Percentiles rank a stretch among this genome's conserved stretches.
These are phyloP conservation scores for Pseudisothecium myosuroides DNA, from an alignment of 225 moss, liverwort and hornwort genomes.

Conservation along the genomic window DNA sequence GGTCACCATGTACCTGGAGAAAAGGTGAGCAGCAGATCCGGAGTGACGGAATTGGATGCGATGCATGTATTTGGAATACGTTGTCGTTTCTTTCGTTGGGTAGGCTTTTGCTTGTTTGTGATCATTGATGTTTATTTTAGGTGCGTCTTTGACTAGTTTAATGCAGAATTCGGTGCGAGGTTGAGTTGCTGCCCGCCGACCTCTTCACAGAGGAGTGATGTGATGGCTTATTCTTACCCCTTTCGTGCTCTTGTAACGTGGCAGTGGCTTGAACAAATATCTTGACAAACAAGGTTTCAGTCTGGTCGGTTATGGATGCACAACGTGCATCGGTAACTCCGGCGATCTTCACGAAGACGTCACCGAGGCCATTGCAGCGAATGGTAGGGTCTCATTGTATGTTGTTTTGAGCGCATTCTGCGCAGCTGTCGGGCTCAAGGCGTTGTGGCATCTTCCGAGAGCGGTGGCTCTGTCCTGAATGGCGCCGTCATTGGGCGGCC, in stretches of 20 bases:
- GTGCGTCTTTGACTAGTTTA: neutral
- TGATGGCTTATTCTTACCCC: neutral
- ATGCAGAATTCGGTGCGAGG: neutral
- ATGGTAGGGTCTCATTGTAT: conserved; percentile 17
- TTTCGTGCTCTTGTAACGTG: neutral
- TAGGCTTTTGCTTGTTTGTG: neutral
- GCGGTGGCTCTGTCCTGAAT: neutral
- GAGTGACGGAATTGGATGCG: neutral
- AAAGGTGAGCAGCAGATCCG: conserved; percentile 41
- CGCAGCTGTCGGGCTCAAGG: neutral
- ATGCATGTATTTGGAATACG: neutral
- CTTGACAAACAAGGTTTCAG: conserved; percentile 83
- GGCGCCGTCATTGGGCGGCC: neutral
- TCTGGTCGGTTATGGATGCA: conserved; percentile 92
- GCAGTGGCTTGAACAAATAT: conserved; percentile 77
- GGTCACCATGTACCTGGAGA: conserved; percentile 69
- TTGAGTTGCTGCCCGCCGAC: neutral
- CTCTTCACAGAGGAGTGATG: neutral
- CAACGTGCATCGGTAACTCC: conserved; percentile 97
- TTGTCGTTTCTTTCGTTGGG: neutral
- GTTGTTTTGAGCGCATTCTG: neutral
- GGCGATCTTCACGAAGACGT: conserved; percentile 78
- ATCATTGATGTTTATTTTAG: neutral
- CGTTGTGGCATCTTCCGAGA: neutral
- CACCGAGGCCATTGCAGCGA: conserved; percentile 40